These are phyloP conservation scores for Epichloe hybrida DNA, from an alignment of 2,329 filamentous ascomycete species.

Conservation along the genomic window DNA sequence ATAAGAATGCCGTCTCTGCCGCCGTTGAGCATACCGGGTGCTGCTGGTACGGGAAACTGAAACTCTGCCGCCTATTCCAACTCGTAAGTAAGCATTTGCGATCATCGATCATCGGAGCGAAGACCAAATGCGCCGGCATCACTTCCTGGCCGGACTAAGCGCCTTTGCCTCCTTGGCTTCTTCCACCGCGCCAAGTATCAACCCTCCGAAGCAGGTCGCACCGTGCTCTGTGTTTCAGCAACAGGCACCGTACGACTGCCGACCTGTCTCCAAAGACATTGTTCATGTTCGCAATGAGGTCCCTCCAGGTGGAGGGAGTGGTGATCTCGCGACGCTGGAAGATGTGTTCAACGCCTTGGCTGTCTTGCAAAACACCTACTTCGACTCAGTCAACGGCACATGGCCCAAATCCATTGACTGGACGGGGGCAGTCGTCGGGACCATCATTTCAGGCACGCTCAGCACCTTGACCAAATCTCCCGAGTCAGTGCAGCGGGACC, in stretches of 20 bases:
- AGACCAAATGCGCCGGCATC: background rate
- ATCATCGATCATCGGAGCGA: background rate
- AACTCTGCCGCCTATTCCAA: no score
- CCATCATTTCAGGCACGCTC: slow-evolving; percentile 61
- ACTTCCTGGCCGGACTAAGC: background rate
- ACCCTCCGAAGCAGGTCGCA: background rate
- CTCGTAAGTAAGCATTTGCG: no score
- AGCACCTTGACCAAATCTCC: slow-evolving; percentile 55
- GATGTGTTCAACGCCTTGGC: slow-evolving; percentile 51
- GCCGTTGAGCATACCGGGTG: no score
- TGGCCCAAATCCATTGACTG: slow-evolving; percentile 87
- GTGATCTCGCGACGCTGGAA: slow-evolving; percentile 21
- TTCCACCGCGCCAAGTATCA: background rate
- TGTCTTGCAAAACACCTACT: slow-evolving; percentile 67
- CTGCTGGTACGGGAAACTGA: no score
- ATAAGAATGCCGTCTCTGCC: no score
- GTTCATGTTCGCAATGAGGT: background rate
- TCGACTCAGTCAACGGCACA: slow-evolving; percentile 60
- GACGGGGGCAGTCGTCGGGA: slow-evolving; percentile 77
- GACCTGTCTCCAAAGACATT: background rate
- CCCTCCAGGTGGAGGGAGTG: no score
- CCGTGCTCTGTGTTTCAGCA: slow-evolving; percentile 2
- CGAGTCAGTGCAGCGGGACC: slow-evolving; percentile 19
- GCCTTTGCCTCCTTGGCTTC: background rate
- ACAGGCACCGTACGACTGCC: background rate